Percentiles rank a stretch among this genome's conserved stretches.
These are phyloP conservation scores for Hypoxylon lienhwacheense DNA, from an alignment of 495 filamentous ascomycete species.

Conservation along the genomic window DNA sequence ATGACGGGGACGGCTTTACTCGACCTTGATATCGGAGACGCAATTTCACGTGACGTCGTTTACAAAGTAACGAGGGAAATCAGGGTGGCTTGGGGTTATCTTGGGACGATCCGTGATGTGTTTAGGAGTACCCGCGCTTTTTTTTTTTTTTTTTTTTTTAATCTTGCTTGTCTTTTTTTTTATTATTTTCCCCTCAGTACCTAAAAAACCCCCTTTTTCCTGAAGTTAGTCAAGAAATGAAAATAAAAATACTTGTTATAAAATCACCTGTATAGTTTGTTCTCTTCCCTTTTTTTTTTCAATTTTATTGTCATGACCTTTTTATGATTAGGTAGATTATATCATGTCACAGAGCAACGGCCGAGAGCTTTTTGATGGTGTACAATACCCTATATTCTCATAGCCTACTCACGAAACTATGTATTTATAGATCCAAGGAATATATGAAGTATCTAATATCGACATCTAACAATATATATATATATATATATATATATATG, in stretches of 20 bases:
- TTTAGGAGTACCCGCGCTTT: slow-evolving; percentile 38
- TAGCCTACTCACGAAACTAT: too few relatives aligned
- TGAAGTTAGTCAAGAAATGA: slow-evolving; percentile 26
- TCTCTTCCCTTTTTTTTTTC: too few relatives aligned
- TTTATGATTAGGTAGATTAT: too few relatives aligned
- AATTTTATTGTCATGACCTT: too few relatives aligned
- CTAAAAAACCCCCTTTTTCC: slow-evolving; percentile 35
- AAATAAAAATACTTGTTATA: slow-evolving; percentile 6
- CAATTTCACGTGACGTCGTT: slow-evolving; percentile 33
- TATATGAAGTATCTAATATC: too few relatives aligned
- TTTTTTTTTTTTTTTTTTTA: slow-evolving; percentile 36
- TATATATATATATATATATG: not conserved
- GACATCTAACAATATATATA: too few relatives aligned
- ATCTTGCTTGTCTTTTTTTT: slow-evolving; percentile 33
- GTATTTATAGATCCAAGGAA: too few relatives aligned
- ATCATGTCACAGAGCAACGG: too few relatives aligned
- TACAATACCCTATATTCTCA: too few relatives aligned
- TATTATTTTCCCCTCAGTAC: slow-evolving; percentile 22
- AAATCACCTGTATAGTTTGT: too few relatives aligned
- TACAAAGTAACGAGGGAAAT: slow-evolving; percentile 32
- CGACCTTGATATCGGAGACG: slow-evolving; percentile 22
- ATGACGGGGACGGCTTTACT: slow-evolving; percentile 13
- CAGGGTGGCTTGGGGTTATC: slow-evolving; percentile 30
- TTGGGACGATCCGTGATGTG: slow-evolving; percentile 38
- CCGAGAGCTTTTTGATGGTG: too few relatives aligned